These are phyloP conservation scores for Digitaria exilis DNA, from an alignment of 202 grass and related monocot species.

Conservation along the genomic window DNA sequence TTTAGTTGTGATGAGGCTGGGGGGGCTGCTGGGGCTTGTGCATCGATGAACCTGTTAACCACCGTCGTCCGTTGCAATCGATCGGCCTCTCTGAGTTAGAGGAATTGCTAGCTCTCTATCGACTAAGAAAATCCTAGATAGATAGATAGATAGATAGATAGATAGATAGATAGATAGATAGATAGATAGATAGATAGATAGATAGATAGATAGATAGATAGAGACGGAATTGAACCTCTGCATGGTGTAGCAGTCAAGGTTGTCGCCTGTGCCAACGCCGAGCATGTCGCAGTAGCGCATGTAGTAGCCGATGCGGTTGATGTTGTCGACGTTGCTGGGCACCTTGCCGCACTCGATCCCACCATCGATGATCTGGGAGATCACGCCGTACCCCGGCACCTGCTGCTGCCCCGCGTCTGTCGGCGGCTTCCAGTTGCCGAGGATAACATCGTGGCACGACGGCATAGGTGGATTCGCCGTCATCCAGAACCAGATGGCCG, in stretches of 20 bases:
- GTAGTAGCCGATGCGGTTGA: conserved; percentile 28
- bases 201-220: too few relatives aligned
- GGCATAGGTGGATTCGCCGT: conserved; percentile 17
- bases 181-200: too few relatives aligned
- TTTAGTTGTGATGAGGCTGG: too few relatives aligned
- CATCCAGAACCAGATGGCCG: conserved; percentile 48
- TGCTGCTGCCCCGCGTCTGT: background rate
- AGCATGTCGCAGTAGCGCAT: conserved; percentile 32
- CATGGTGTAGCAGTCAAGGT: conserved; percentile 49
- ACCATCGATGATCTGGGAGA: conserved; percentile 41
- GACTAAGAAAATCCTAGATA: too few relatives aligned
- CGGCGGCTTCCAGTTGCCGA: conserved; percentile 5
- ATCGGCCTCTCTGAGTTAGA: too few relatives aligned
- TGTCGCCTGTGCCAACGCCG: conserved; percentile 24
- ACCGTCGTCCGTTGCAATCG: too few relatives aligned
- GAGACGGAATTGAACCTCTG: too few relatives aligned
- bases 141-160: too few relatives aligned
- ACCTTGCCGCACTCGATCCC: conserved; percentile 20
- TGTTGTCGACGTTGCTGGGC: background rate
- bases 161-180: too few relatives aligned
- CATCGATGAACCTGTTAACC: too few relatives aligned
- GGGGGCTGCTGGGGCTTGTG: too few relatives aligned
- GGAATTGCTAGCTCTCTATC: too few relatives aligned
- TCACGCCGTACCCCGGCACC: conserved; percentile 24
- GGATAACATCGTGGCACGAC: conserved; percentile 32